Base-by-base conservation (phyloP, 1,139 yeast genomes). In the Ogataea hybrid region DNA sequence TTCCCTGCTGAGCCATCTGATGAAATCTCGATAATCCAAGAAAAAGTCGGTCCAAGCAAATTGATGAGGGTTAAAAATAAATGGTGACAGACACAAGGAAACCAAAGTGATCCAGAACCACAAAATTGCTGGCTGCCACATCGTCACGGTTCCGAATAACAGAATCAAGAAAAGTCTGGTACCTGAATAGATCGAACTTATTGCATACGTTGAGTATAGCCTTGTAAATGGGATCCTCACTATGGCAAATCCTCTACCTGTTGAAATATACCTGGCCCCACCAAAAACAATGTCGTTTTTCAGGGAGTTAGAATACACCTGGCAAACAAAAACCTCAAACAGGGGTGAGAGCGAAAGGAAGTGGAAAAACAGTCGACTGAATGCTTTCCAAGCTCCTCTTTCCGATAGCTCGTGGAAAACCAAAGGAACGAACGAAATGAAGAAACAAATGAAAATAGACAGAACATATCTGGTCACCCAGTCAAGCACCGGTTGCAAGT, bases 321-420 rank as follows among this genome's bases (percentile, higher is more conserved):
- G 94, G 57, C 96, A 85, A 1, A 84, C 90, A 63, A 88, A 87
- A 0, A 88, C 92, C 58, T 88, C 96, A 64, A 88, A 88, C 12
- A 87, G 63, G 5, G 96, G 95, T 0, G 96, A 83, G 42, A 87
- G 61, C 0, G 95, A 86, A 14, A 76, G 57, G 38, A 87, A 67
- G 57, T 88, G 96, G 51, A 73, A 75, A 12, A 73, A 53, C 11
- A 86, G 69, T 43, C 96, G 65, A 7, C 72, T 64, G 1, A 75
- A 44, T 0, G 95, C 86, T 46, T 76, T 76, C 69, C 79, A 61
- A 3, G 81, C 53, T 0, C 96, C 96, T 51, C 86, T 73, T 56
- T 88, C 96, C 1, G 86, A 73, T 12, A 85, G 58, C 58, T 88
- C 96, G 55, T 88, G 96, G 5, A 87, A 76, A 37, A 84, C 65